Evolutionary conservation across 345 rosid species (phyloP).

Genomic region (Acer yangbiense): DNA sequence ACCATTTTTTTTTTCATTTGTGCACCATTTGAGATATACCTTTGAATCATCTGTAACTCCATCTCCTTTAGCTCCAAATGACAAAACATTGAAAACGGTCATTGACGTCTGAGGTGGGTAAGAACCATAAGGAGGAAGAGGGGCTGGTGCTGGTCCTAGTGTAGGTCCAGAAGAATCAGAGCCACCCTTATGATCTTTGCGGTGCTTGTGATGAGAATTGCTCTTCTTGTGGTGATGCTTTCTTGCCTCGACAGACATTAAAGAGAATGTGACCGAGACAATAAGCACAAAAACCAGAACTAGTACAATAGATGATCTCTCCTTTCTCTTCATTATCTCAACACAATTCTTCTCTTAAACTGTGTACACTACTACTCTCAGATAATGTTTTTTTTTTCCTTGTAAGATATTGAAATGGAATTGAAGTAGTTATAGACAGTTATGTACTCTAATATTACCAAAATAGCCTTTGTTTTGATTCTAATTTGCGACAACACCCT

Average conservation of each 20-base stretch:
- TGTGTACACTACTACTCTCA: not conserved
- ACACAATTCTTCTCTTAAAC: not conserved
- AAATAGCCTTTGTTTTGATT: conserved; percentile 13
- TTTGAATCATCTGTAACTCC: conserved; percentile 64
- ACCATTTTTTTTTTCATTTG: not conserved
- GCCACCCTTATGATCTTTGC: conserved; percentile 24
- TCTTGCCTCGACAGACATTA: conserved; percentile 48
- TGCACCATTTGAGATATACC: conserved; percentile 23
- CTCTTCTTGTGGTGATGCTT: conserved; percentile 37
- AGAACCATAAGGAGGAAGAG: conserved; percentile 28
- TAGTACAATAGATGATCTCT: conserved; percentile 22
- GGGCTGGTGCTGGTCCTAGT: conserved; percentile 35
- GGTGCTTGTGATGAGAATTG: conserved; percentile 35
- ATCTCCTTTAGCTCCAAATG: conserved; percentile 60
- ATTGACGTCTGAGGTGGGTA: conserved; percentile 23
- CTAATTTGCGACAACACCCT: conserved; percentile 18
- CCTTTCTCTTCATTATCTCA: conserved; percentile 39
- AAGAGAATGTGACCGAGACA: conserved; percentile 23
- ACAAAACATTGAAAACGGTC: conserved; percentile 40
- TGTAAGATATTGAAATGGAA: conserved; percentile 1
- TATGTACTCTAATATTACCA: conserved; percentile 15
- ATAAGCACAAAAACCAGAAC: conserved; percentile 19
- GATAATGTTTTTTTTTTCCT: not conserved
- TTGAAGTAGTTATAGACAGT: conserved; percentile 38
- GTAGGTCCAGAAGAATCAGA: conserved; percentile 17